phyloP scores from a whole-genome alignment of 176 grass and related monocot species.

The Triticum urartu region DNA sequence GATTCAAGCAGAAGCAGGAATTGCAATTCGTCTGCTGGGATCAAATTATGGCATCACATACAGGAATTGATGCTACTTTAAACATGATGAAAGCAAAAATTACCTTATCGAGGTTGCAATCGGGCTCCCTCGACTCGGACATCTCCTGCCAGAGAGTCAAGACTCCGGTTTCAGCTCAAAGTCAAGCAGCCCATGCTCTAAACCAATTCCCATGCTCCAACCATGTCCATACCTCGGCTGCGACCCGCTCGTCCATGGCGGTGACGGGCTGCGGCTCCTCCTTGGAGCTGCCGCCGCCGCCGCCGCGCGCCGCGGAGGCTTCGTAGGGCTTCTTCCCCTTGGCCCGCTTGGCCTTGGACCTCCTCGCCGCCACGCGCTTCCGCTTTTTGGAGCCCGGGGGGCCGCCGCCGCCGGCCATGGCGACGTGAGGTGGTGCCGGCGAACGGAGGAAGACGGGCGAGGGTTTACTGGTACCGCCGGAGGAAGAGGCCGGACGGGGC shows the following conservation, averaged over 20 bases:
- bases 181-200: neutral
- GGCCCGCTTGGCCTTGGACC: slow-evolving; percentile 7
- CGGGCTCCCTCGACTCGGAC: slow-evolving; percentile 51
- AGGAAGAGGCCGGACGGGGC: neutral
- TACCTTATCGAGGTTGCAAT: slow-evolving; percentile 78
- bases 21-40: neutral
- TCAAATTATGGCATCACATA: too few species aligned
- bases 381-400: slow-evolving; percentile 41
- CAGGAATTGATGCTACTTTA: neutral
- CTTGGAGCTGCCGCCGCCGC: too few species aligned
- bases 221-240: slow-evolving; percentile 45
- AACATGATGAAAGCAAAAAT: neutral
- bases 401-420: slow-evolving; percentile 33
- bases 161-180: slow-evolving; percentile 6
- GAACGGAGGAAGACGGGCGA: neutral
- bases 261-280: slow-evolving; percentile 36
- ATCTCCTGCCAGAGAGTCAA: slow-evolving; percentile 40
- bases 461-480: neutral
- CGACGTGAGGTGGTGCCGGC: neutral
- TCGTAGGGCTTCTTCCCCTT: slow-evolving; percentile 36
- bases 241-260: slow-evolving; percentile 47
- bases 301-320: neutral
- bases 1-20: neutral
- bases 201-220: too few species aligned
- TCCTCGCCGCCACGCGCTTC: slow-evolving; percentile 30